Conservation (phyloP, 2,329 filamentous ascomycete genomes). For the Fusarium nygamai region DNA sequence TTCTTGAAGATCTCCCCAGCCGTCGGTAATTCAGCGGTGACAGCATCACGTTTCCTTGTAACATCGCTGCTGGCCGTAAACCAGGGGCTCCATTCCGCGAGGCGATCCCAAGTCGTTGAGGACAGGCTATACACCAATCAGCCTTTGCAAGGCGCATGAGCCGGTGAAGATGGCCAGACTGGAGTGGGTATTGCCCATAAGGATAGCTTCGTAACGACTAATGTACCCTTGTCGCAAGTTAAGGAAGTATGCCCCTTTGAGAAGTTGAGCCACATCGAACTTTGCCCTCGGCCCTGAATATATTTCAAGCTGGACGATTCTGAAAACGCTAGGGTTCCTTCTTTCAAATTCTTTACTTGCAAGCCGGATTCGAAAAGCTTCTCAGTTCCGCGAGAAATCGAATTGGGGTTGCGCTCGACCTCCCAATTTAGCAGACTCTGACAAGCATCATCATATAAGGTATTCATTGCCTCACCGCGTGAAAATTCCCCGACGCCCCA, state of each 20-base stretch:
- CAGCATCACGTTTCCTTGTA: conserved; percentile 15
- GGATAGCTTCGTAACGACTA: conserved; percentile 29
- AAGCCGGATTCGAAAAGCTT: not conserved
- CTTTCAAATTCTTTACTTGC: not conserved
- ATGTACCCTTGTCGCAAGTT: conserved; percentile 37
- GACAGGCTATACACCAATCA: conserved; percentile 36
- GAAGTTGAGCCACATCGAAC: conserved; percentile 11
- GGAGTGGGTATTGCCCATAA: conserved; percentile 27
- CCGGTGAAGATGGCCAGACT: conserved; percentile 29
- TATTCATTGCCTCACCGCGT: not conserved
- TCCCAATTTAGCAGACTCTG: conserved; percentile 1
- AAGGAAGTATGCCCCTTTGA: conserved; percentile 33
- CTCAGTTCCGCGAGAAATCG: not conserved
- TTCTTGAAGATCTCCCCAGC: conserved; percentile 15
- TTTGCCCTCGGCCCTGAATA: conserved; percentile 14
- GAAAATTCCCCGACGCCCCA: not conserved
- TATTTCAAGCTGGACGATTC: conserved; percentile 28
- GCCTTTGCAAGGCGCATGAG: conserved; percentile 28
- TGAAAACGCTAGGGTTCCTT: not conserved
- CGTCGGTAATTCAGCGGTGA: conserved; percentile 15
- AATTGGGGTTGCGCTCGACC: not conserved
- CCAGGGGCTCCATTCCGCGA: conserved; percentile 22
- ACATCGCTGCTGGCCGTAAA: conserved; percentile 1
- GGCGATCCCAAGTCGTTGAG: conserved; percentile 36
- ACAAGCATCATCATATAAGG: conserved; percentile 12